A percentile compares a stretch with the other conserved stretches of the same genome.
Conservation (phyloP, 441 rosid species). For the Adansonia gregorii region DNA sequence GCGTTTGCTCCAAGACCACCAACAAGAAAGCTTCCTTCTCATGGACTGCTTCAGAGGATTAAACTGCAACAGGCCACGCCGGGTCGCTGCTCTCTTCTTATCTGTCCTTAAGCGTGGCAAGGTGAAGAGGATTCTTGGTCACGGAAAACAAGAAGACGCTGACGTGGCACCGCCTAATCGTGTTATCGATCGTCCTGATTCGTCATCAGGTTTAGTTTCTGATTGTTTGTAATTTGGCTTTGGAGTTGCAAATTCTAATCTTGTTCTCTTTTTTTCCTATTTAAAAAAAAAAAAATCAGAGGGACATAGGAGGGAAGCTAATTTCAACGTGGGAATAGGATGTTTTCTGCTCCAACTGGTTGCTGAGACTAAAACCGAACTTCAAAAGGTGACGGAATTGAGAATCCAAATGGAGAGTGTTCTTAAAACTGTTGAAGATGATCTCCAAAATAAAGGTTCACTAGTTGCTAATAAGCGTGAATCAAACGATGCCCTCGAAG, state of each 20-base stretch:
- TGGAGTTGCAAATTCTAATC: conserved; percentile 3
- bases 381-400: conserved; percentile 53
- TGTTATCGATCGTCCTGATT: background rate
- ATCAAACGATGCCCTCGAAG: conserved; percentile 29
- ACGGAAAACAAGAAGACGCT: background rate
- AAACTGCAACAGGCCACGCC: background rate
- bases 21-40: background rate
- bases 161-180: background rate
- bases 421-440: conserved; percentile 46
- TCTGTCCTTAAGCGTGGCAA: background rate
- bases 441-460: conserved; percentile 34
- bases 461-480: conserved; percentile 25
- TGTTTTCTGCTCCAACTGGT: conserved; percentile 57
- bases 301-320: conserved; percentile 35
- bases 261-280: background rate
- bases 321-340: conserved; percentile 59
- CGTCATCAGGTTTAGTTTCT: conserved; percentile 2
- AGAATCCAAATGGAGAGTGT: conserved; percentile 59
- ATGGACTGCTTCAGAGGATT: conserved; percentile 15
- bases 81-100: background rate
- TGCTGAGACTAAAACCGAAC: conserved; percentile 64
- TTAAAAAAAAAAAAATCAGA: conserved; percentile 31
- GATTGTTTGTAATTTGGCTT: background rate
- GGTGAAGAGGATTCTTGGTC: background rate
- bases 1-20: conserved; percentile 9